Evolutionary conservation across 1,284 basidiomycete genomes (phyloP).

Genomic region (Naganishia cerealis): DNA sequence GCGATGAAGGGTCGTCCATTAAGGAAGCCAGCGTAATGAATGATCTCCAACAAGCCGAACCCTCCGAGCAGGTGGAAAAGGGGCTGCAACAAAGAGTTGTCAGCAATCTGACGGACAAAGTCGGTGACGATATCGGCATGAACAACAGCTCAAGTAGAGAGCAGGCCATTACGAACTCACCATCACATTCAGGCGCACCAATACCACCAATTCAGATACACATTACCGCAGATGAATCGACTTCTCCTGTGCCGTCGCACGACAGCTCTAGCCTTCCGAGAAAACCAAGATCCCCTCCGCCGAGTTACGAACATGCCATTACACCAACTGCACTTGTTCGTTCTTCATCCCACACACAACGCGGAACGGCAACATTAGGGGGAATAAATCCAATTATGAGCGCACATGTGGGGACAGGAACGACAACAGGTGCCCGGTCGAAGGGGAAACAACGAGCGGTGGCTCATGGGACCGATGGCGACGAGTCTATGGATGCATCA

Average conservation of each 20-base stretch:
- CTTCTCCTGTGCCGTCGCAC: background rate
- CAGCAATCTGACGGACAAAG: background rate
- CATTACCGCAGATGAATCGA: background rate
- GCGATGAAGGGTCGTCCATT: background rate
- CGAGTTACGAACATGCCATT: constrained; percentile 20
- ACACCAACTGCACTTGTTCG: constrained; percentile 8
- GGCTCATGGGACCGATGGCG: background rate
- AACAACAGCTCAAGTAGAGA: background rate
- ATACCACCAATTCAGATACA: background rate
- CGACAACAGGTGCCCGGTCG: background rate
- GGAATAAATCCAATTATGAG: background rate
- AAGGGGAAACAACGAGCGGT: constrained; percentile 21
- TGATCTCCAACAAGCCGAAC: background rate
- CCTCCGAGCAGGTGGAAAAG: background rate
- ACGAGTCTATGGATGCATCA: background rate
- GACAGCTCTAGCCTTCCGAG: background rate
- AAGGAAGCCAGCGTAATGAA: background rate
- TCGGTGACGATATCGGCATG: background rate
- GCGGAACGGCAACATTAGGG: background rate
- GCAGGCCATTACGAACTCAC: background rate
- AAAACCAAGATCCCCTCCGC: constrained; percentile 13
- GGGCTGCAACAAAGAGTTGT: background rate
- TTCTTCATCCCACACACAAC: background rate
- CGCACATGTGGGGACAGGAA: background rate
- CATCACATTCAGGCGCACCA: background rate